Percentiles rank a stretch among this genome's conserved stretches.
Conservation (phyloP, 192 early-diverging fungal species). For the Coemansia sp. region DNA sequence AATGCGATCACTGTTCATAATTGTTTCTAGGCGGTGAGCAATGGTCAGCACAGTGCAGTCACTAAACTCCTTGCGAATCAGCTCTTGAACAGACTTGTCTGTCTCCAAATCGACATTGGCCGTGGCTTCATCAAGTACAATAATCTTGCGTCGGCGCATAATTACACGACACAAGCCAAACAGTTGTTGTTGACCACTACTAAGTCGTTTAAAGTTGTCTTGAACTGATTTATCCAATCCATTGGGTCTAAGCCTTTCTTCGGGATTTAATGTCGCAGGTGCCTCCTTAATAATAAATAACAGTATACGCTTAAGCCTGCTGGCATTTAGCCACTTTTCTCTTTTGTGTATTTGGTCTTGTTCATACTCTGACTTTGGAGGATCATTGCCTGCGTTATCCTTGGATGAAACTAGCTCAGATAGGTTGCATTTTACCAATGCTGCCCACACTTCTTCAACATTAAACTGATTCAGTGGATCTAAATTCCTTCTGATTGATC, state of each 20-base stretch:
- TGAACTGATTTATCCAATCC: background rate
- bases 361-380: background rate
- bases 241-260: too few species aligned
- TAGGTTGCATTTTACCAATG: conserved; percentile 26
- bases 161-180: conserved; percentile 66
- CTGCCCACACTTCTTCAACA: conserved; percentile 22
- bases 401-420: background rate
- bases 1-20: too few species aligned
- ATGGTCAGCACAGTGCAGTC: too few species aligned
- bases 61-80: too few species aligned
- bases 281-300: background rate
- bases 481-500: conserved; percentile 67
- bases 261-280: too few species aligned
- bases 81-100: too few species aligned
- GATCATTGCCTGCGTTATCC: too few species aligned
- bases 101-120: too few species aligned
- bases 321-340: conserved; percentile 17
- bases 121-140: too few species aligned
- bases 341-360: background rate
- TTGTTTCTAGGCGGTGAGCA: too few species aligned
- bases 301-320: conserved; percentile 9
- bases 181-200: conserved; percentile 65
- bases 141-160: conserved; percentile 22
- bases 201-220: background rate
- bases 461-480: conserved; percentile 61